Evolutionary conservation across 192 early-diverging fungal genomes (phyloP).

Genomic region (Backusella tarrabulga): DNA sequence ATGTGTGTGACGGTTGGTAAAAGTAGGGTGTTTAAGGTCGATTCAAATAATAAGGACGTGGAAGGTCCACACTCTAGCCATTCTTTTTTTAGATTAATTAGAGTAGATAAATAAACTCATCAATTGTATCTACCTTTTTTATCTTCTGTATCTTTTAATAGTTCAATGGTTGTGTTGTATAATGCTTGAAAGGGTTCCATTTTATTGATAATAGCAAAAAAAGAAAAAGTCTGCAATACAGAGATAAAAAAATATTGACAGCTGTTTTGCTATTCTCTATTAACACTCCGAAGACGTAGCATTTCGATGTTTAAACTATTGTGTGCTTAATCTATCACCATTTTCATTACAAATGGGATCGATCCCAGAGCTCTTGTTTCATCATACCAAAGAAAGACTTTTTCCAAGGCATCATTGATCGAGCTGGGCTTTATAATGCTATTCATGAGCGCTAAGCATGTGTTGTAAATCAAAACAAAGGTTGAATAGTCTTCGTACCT

Average conservation of each 20-base stretch:
- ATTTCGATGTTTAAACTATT: too few relatives aligned
- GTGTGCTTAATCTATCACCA: too few relatives aligned
- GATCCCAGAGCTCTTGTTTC: too few relatives aligned
- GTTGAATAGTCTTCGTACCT: too few relatives aligned
- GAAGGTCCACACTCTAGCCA: slow-evolving; percentile 1
- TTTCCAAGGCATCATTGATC: too few relatives aligned
- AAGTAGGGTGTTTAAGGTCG: background rate
- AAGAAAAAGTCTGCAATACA: background rate
- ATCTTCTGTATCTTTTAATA: background rate
- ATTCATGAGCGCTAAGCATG: too few relatives aligned
- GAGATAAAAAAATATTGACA: background rate
- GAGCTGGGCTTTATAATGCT: too few relatives aligned
- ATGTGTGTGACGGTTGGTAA: background rate
- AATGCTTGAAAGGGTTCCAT: background rate
- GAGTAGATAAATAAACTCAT: background rate
- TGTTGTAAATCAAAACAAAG: too few relatives aligned
- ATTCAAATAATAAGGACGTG: background rate
- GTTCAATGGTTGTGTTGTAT: background rate
- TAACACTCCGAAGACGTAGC: background rate
- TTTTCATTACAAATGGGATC: too few relatives aligned
- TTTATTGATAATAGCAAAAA: background rate
- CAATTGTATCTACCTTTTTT: background rate
- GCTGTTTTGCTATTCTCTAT: background rate
- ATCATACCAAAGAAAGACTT: too few relatives aligned
- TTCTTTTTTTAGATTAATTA: background rate